These are phyloP conservation scores for Hyphopichia homilentoma DNA, from an alignment of 805 yeast genomes.

Conservation along the genomic window DNA sequence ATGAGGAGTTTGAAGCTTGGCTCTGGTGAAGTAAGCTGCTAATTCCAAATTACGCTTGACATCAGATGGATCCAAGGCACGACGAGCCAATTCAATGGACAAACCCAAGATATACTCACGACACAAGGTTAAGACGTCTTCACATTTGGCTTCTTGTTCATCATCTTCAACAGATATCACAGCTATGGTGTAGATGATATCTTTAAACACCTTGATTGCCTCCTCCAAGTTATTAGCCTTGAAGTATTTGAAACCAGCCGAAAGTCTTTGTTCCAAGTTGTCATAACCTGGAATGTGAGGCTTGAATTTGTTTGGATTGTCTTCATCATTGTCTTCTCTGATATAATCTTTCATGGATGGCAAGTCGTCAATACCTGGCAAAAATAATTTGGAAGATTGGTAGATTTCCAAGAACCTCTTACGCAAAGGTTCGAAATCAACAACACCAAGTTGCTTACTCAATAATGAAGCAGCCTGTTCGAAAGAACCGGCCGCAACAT, in stretches of 20 bases:
- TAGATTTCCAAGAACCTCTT: conserved; percentile 79
- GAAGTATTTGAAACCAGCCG: conserved; percentile 78
- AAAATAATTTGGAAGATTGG: conserved; percentile 69
- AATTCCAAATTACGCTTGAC: conserved; percentile 86
- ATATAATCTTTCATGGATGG: conserved; percentile 68
- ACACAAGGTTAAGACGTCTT: conserved; percentile 66
- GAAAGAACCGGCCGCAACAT: conserved; percentile 94
- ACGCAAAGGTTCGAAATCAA: conserved; percentile 83
- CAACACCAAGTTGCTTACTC: conserved; percentile 84
- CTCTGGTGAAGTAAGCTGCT: conserved; percentile 92
- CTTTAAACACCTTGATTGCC: conserved; percentile 78
- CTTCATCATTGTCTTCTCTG: conserved; percentile 60
- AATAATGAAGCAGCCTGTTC: conserved; percentile 93
- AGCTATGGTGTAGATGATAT: conserved; percentile 70
- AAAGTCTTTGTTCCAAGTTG: conserved; percentile 54
- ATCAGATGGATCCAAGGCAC: conserved; percentile 66
- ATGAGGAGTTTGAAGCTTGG: conserved; percentile 78
- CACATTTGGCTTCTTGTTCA: conserved; percentile 74
- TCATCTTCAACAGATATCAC: conserved; percentile 67
- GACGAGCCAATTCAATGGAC: conserved; percentile 86
- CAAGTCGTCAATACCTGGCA: conserved; percentile 71
- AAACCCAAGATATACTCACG: conserved; percentile 90
- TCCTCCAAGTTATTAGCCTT: conserved; percentile 77
- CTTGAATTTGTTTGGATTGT: conserved; percentile 38
- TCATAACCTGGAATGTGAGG: conserved; percentile 80